Evolutionary conservation across 225 moss, liverwort and hornwort species (phyloP).

Genomic region (Neckera pumila): DNA sequence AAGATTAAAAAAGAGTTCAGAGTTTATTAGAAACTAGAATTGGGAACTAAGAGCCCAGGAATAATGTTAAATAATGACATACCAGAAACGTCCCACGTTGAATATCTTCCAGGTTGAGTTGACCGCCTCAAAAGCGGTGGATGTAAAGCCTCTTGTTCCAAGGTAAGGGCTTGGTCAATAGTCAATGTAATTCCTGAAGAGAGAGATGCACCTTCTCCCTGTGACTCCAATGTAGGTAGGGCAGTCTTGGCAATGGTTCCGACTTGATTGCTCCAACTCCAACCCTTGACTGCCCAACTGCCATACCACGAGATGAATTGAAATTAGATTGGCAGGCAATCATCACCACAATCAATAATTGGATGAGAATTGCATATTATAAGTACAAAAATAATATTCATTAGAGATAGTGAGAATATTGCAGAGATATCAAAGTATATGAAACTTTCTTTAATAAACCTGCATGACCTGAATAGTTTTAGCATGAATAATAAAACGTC

Average conservation of each 20-base stretch:
- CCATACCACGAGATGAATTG: neutral
- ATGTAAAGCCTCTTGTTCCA: slow-evolving; percentile 34
- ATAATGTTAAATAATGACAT: neutral
- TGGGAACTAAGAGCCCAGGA: neutral
- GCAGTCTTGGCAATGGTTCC: slow-evolving; percentile 46
- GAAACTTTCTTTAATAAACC: neutral
- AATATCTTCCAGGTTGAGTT: slow-evolving; percentile 6
- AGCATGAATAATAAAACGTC: neutral
- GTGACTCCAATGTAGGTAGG: slow-evolving; percentile 3
- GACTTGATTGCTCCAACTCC: slow-evolving; percentile 55
- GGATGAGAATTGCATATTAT: neutral
- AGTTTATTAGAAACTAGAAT: neutral
- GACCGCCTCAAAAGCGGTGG: slow-evolving; percentile 12
- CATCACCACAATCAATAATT: neutral
- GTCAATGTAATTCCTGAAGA: slow-evolving; percentile 30
- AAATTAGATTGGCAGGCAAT: neutral
- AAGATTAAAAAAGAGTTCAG: neutral
- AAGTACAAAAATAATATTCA: neutral
- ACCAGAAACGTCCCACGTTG: slow-evolving; percentile 24
- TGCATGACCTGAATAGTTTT: neutral
- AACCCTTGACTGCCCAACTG: slow-evolving; percentile 76
- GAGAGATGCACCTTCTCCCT: neutral
- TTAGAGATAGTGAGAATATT: neutral
- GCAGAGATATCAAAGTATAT: neutral
- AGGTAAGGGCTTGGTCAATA: slow-evolving; percentile 32